Conservation (phyloP, 768 basidiomycete genomes). For the Clitopilus passeckerianus region DNA sequence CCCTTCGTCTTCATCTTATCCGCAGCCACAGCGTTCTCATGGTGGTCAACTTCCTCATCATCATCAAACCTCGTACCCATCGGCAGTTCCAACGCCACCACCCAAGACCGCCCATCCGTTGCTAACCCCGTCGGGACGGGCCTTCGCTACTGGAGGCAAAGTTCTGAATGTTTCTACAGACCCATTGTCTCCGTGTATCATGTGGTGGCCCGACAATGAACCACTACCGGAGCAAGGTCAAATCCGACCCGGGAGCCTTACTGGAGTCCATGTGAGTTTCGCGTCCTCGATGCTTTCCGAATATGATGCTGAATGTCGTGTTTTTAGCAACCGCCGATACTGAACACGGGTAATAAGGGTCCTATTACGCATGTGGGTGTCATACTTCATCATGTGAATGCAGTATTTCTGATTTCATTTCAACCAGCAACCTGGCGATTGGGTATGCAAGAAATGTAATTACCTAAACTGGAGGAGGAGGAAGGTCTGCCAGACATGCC, state of each 20-base stretch:
- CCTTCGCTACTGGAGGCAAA: conserved; percentile 70
- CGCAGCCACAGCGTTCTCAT: conserved; percentile 4
- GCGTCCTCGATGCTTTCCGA: neutral
- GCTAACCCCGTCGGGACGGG: conserved; percentile 79
- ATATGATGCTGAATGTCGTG: conserved; percentile 4
- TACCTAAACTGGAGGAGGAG: conserved; percentile 85
- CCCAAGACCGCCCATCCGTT: conserved; percentile 56
- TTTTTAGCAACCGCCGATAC: conserved; percentile 71
- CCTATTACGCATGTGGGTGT: conserved; percentile 77
- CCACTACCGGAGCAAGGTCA: conserved; percentile 77
- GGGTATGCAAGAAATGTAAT: conserved; percentile 81
- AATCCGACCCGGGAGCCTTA: conserved; percentile 56
- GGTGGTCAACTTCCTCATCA: conserved; percentile 4
- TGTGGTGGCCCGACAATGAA: conserved; percentile 93
- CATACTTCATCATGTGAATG: conserved; percentile 7
- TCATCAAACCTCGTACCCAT: conserved; percentile 7
- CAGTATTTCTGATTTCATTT: conserved; percentile 5
- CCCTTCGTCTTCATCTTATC: neutral
- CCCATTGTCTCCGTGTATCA: conserved; percentile 68
- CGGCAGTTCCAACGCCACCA: conserved; percentile 13
- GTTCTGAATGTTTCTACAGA: conserved; percentile 78
- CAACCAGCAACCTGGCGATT: conserved; percentile 66
- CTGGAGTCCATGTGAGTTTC: conserved; percentile 46
- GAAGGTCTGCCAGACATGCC: conserved; percentile 88
- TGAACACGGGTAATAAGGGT: conserved; percentile 86